A percentile compares a stretch with the other conserved stretches of the same genome.
phyloP scores from a whole-genome alignment of 2,329 filamentous ascomycete species.

The Ascochyta rabiei region DNA sequence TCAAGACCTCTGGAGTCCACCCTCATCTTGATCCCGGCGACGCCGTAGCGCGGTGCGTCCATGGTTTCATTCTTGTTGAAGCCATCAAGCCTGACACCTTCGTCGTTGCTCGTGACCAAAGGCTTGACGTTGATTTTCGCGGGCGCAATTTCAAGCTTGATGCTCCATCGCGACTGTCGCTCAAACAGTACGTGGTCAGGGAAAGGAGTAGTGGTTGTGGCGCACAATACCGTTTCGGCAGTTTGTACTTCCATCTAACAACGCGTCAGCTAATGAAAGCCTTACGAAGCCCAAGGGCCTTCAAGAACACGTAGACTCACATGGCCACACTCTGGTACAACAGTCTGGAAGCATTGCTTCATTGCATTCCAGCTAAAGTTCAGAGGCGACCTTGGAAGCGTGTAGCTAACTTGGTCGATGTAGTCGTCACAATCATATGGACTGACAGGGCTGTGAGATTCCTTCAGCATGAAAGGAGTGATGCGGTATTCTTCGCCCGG shows the following conservation, averaged over 20 bases:
- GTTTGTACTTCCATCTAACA: neutral
- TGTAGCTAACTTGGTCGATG: slow-evolving; percentile 19
- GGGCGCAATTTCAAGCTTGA: slow-evolving; percentile 25
- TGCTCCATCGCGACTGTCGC: slow-evolving; percentile 34
- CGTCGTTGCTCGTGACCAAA: neutral
- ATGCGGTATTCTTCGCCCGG: slow-evolving; percentile 31
- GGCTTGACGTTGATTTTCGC: neutral
- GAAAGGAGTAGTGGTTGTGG: slow-evolving; percentile 29
- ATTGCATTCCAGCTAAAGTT: slow-evolving; percentile 28
- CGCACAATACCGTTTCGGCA: slow-evolving; percentile 22
- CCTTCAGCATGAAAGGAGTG: slow-evolving; percentile 12
- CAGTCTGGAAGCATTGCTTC: slow-evolving; percentile 27
- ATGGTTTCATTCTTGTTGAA: neutral
- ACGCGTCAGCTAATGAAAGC: neutral
- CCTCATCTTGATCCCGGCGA: neutral
- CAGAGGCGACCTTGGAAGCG: slow-evolving; percentile 12
- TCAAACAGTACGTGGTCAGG: slow-evolving; percentile 38
- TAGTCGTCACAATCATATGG: neutral
- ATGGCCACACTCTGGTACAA: slow-evolving; percentile 17
- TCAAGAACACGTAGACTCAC: neutral
- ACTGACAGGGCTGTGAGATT: neutral
- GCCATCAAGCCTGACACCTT: neutral
- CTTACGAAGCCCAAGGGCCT: too few species aligned
- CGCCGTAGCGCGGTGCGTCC: neutral
- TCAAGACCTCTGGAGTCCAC: neutral